Percentiles rank a stretch among this genome's conserved stretches.
phyloP scores from a whole-genome alignment of 164 flowering plant species.

The Liriodendron chinense region DNA sequence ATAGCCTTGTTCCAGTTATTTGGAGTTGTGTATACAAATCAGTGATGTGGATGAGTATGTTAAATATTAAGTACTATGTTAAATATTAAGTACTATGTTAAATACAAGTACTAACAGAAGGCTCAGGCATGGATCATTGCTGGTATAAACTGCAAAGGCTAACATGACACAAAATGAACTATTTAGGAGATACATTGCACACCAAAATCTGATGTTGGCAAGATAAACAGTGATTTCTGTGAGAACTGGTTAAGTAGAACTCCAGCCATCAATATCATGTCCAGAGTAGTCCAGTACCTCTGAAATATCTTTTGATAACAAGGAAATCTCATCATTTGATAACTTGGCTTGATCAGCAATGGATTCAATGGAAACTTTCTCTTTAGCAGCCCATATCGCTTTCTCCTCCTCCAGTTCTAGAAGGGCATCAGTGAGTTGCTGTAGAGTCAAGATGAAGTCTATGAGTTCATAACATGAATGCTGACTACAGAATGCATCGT shows the following conservation, averaged over 20 bases:
- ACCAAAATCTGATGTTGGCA: not conserved
- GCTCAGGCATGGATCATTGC: not conserved
- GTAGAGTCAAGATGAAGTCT: slow-evolving; percentile 14
- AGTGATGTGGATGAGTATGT: too few relatives aligned
- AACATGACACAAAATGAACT: not conserved
- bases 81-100: too few relatives aligned
- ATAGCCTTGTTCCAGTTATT: too few relatives aligned
- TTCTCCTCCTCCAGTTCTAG: slow-evolving; percentile 83
- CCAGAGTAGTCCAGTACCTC: slow-evolving; percentile 45
- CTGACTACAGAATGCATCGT: not conserved
- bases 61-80: too few relatives aligned
- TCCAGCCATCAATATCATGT: not conserved
- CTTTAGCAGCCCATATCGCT: slow-evolving; percentile 79
- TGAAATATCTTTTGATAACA: slow-evolving; percentile 41
- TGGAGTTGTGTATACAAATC: too few relatives aligned
- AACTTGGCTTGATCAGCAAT: slow-evolving; percentile 48
- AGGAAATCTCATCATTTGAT: slow-evolving; percentile 40
- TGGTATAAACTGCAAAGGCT: not conserved
- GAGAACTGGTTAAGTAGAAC: not conserved
- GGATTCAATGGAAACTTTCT: slow-evolving; percentile 62
- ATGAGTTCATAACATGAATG: not conserved
- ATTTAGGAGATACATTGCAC: not conserved
- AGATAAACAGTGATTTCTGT: not conserved
- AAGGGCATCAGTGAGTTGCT: slow-evolving; percentile 86
- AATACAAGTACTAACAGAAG: too few relatives aligned